These are phyloP conservation scores for Mortierella sp. DNA, from an alignment of 371 early-diverging fungal genomes.

Conservation along the genomic window DNA sequence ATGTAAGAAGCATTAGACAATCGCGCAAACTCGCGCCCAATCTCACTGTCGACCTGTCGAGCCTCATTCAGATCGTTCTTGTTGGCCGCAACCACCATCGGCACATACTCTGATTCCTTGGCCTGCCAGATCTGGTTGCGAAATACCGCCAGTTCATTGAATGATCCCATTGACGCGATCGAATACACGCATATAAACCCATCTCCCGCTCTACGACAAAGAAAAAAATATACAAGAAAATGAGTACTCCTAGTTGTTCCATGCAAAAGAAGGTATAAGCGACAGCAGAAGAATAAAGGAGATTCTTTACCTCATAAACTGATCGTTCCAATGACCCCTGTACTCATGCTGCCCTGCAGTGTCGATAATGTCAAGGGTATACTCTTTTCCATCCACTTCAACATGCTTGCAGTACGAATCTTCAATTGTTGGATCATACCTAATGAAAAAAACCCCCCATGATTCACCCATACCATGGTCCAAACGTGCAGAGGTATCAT, in stretches of 20 bases:
- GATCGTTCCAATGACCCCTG: conserved; percentile 55
- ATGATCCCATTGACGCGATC: conserved; percentile 57
- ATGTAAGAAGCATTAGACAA: conserved; percentile 60
- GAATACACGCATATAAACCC: conserved; percentile 60
- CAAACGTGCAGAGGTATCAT: background rate
- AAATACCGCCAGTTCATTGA: conserved; percentile 52
- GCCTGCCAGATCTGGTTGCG: conserved; percentile 59
- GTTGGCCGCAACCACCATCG: conserved; percentile 77
- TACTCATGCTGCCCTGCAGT: conserved; percentile 62
- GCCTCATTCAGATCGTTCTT: conserved; percentile 72
- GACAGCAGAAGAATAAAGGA: background rate
- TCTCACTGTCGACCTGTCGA: conserved; percentile 61
- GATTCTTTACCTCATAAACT: conserved; percentile 37
- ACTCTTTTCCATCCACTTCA: conserved; percentile 55
- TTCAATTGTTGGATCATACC: conserved; percentile 60
- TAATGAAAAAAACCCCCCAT: background rate
- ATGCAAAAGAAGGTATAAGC: background rate
- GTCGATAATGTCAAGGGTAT: conserved; percentile 59
- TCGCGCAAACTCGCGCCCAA: conserved; percentile 62
- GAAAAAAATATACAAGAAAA: background rate
- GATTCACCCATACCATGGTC: background rate
- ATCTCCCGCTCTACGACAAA: conserved; percentile 37
- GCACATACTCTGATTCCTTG: conserved; percentile 61
- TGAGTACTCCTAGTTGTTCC: background rate
- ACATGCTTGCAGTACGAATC: conserved; percentile 59